phyloP scores from a whole-genome alignment of 2,329 filamentous ascomycete species.

The Ophiocordyceps sinensis region DNA sequence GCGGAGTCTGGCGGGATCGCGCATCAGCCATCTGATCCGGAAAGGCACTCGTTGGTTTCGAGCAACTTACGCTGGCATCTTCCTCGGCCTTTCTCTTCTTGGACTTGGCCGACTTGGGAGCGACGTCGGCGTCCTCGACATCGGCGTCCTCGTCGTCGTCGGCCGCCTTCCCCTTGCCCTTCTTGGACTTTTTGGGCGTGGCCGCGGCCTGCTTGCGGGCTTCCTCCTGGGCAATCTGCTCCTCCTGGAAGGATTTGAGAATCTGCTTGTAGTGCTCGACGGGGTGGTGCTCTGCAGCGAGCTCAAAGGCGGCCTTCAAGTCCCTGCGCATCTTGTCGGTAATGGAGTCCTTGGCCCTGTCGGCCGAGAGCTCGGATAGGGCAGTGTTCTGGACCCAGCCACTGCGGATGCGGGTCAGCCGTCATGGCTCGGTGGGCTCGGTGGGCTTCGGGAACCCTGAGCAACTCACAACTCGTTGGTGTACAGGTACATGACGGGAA shows the following conservation, averaged over 20 bases:
- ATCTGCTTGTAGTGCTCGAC: constrained; percentile 75
- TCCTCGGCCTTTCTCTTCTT: constrained; percentile 84
- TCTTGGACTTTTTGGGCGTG: constrained; percentile 26
- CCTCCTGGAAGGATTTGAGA: constrained; percentile 54
- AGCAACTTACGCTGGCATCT: constrained; percentile 35
- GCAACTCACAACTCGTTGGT: constrained; percentile 91
- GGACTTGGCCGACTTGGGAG: constrained; percentile 45
- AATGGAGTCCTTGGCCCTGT: constrained; percentile 52
- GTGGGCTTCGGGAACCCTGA: not conserved
- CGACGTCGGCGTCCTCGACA: constrained; percentile 47
- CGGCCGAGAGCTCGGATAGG: constrained; percentile 61
- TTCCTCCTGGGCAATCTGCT: constrained; percentile 40
- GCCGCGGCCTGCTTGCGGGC: constrained; percentile 28
- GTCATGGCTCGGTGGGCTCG: no score
- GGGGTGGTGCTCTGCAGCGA: constrained; percentile 66
- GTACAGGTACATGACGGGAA: constrained; percentile 85
- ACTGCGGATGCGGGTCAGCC: constrained; percentile 31
- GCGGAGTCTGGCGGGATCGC: constrained; percentile 29
- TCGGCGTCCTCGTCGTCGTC: constrained; percentile 44
- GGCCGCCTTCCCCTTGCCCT: constrained; percentile 34
- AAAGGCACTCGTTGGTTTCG: not conserved
- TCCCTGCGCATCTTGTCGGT: constrained; percentile 71
- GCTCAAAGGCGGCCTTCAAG: constrained; percentile 61
- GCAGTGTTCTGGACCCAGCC: constrained; percentile 84
- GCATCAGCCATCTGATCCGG: not conserved